These are phyloP conservation scores for Toxoplasma gondii DNA, from an alignment of 169 alveolate species.

Conservation along the genomic window DNA sequence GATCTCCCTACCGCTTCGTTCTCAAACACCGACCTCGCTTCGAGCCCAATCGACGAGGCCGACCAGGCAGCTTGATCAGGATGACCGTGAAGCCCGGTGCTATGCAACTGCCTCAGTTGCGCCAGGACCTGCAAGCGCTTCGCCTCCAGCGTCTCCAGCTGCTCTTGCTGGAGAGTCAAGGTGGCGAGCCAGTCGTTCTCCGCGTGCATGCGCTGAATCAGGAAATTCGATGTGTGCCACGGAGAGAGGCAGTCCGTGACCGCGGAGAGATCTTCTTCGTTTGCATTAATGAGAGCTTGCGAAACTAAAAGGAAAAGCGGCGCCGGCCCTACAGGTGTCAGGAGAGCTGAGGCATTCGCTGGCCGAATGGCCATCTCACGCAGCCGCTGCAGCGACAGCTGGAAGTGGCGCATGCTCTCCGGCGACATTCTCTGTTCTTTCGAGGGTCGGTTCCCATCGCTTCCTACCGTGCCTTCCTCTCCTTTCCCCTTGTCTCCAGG, in stretches of 20 bases:
- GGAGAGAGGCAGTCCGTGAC: slow-evolving; percentile 43
- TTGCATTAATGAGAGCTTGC: slow-evolving; percentile 39
- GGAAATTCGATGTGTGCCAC: slow-evolving; percentile 45
- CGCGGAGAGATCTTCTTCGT: slow-evolving; percentile 46
- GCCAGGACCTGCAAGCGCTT: background rate
- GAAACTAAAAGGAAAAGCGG: slow-evolving; percentile 47
- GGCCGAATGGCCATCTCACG: background rate
- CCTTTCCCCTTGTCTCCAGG: too few species aligned
- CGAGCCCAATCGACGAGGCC: too few species aligned
- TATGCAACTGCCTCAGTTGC: background rate
- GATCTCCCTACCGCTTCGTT: background rate
- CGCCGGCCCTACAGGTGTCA: slow-evolving; percentile 50
- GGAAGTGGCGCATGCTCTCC: background rate
- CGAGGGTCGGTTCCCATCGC: background rate
- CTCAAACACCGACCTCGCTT: background rate
- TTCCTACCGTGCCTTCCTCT: background rate
- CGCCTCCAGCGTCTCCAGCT: background rate
- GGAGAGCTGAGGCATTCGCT: slow-evolving; percentile 27
- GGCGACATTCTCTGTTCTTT: background rate
- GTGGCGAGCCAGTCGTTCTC: background rate
- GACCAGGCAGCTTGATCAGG: too few species aligned
- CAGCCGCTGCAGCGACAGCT: background rate
- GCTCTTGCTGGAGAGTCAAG: slow-evolving; percentile 19
- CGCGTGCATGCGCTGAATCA: slow-evolving; percentile 5
- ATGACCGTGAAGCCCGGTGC: too few species aligned